Evolutionary conservation across 441 rosid species (phyloP).

Genomic region (Melastoma candidum): DNA sequence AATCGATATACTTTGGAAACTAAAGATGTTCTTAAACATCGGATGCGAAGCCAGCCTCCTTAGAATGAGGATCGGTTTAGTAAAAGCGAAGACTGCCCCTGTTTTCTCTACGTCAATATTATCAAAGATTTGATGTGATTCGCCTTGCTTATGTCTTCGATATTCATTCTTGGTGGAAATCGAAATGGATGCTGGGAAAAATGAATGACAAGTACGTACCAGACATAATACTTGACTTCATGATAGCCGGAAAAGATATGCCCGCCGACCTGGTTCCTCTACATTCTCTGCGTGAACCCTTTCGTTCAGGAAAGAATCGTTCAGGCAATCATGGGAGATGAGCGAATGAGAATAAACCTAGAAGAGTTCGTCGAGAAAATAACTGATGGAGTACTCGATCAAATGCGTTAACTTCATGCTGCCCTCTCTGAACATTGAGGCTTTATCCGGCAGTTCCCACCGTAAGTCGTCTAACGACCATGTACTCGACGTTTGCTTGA

Average conservation of each 20-base stretch:
- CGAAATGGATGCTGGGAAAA: conserved; percentile 37
- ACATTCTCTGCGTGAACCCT: conserved; percentile 68
- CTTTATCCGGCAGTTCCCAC: conserved; percentile 64
- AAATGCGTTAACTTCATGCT: conserved; percentile 78
- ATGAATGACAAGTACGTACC: conserved; percentile 59
- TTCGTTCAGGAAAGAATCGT: conserved; percentile 51
- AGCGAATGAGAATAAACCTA: conserved; percentile 13
- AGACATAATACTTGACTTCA: conserved; percentile 63
- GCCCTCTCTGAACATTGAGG: conserved; percentile 71
- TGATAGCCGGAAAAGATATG: conserved; percentile 75
- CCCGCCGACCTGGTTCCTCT: conserved; percentile 70
- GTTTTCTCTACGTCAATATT: not conserved
- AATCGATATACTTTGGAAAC: conserved; percentile 60
- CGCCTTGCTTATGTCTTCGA: conserved; percentile 15
- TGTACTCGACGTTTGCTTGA: too few relatives aligned
- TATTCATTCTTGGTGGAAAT: conserved; percentile 48
- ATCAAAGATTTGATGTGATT: too few relatives aligned
- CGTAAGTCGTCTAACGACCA: conserved; percentile 21
- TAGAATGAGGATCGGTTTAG: conserved; percentile 32
- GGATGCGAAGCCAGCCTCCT: conserved; percentile 45
- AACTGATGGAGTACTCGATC: conserved; percentile 44
- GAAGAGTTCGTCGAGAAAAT: conserved; percentile 35
- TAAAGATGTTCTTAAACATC: conserved; percentile 40
- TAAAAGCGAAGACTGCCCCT: conserved; percentile 10
- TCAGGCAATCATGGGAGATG: conserved; percentile 32